phyloP scores from a whole-genome alignment of 2,329 filamentous ascomycete species.

The Penicillium crustosum region DNA sequence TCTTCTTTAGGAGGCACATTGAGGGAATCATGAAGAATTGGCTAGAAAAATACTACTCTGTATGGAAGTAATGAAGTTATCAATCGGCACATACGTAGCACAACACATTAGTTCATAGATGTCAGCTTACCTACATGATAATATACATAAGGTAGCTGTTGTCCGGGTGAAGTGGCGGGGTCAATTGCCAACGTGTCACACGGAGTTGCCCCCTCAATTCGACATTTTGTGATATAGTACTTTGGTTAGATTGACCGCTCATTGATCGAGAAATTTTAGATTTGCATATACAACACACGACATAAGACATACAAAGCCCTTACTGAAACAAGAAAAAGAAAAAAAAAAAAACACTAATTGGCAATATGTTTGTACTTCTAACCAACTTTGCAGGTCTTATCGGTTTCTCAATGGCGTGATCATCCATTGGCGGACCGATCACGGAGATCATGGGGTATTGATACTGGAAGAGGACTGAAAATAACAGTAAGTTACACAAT shows the following conservation, averaged over 20 bases:
- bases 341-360: neutral
- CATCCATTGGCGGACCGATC: conserved; percentile 4
- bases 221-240: neutral
- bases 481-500: conserved; percentile 5
- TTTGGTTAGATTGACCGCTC: neutral
- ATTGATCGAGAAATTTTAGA: neutral
- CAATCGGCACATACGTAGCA: no score
- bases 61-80: neutral
- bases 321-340: neutral
- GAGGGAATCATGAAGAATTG: neutral
- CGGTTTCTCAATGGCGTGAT: conserved; percentile 12
- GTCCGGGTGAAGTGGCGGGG: conserved; percentile 1
- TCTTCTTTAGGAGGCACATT: neutral
- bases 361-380: no score
- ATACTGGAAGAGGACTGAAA: neutral
- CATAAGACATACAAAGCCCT: neutral
- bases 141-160: no score
- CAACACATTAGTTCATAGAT: neutral
- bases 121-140: neutral
- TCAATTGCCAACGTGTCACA: conserved; percentile 6
- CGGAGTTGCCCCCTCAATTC: neutral
- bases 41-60: neutral
- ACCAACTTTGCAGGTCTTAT: neutral
- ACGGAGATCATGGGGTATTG: conserved; percentile 8
- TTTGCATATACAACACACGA: neutral